Base-by-base conservation (phyloP, 2,329 filamentous ascomycete genomes). In the Paraconiothyrium sp. region DNA sequence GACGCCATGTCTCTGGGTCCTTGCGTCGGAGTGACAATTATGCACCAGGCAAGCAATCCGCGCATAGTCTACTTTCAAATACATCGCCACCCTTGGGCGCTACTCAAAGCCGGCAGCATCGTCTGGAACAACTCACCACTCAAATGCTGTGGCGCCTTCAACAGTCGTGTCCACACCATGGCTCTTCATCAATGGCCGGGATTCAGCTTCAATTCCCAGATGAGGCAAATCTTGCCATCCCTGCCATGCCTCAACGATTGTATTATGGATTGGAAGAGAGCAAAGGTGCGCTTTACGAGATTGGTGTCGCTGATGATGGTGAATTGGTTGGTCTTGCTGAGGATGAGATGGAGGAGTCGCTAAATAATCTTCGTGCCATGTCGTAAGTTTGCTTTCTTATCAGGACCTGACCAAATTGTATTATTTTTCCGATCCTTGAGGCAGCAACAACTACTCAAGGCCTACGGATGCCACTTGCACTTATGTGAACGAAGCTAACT, bases 141-240 rank as follows among this genome's bases (percentile, higher is more conserved):
- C 95, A 99, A 78, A 84, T 99, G 27, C 82, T 99, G 7, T 99
- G 95, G 95, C 87, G 95, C 52, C 80, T 99, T 60, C 94, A 98
- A 75, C 95, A 99, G 76, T 97, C 94, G 1, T 97, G 92, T 9
- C 92, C 93, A 0, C 92, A 96, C 76, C 94, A 97, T 79, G 89
- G 92, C 1, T 92, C 92, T 8, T 91, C 91, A 27, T 90, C 90
- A 4, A 89, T 88, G 32, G 89, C 92, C 60, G 83, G 93, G 16
- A 87, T 93, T 10, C 81, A 97, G 30, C 93, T 93, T 0, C 86
- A 88, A 62, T 80, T 97, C 3, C 92, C 92, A 0, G 89, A 94
- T 57, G 83, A 84, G 60, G 88, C 89, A 64, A 82, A 90, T 44
- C 82, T 93, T 7, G 88, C 82, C 27, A 79, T 81, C 14, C 83